These are phyloP conservation scores for Zygoascus bituminiphila DNA, from an alignment of 805 yeast species.

Conservation along the genomic window DNA sequence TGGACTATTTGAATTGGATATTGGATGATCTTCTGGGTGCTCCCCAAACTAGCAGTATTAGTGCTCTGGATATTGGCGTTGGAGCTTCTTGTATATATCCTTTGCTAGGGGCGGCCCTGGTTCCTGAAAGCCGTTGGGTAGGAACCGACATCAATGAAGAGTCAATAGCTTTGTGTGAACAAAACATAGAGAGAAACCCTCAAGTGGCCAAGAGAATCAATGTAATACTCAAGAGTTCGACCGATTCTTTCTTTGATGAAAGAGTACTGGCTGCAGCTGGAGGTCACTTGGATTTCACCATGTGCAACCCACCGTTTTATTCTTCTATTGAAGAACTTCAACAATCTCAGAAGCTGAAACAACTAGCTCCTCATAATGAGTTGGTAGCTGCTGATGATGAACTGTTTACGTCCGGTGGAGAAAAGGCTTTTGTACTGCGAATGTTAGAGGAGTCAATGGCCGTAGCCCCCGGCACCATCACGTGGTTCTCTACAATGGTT, in stretches of 20 bases:
- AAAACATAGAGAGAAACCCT: conserved; percentile 17
- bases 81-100: conserved; percentile 44
- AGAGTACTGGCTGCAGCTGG: neutral
- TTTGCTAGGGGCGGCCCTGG: conserved; percentile 29
- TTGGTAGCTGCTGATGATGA: conserved; percentile 31
- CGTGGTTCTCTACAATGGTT: conserved; percentile 37
- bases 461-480: conserved; percentile 7
- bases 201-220: neutral
- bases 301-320: conserved; percentile 52
- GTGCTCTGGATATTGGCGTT: conserved; percentile 39
- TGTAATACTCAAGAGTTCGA: neutral
- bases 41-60: neutral
- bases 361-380: conserved; percentile 12
- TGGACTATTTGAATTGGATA: conserved; percentile 26
- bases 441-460: conserved; percentile 30
- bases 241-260: neutral
- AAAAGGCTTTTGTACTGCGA: conserved; percentile 31
- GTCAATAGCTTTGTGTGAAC: conserved; percentile 28
- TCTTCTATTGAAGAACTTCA: conserved; percentile 30
- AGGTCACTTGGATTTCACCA: conserved; percentile 24
- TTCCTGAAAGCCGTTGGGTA: conserved; percentile 24
- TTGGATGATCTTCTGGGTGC: conserved; percentile 16
- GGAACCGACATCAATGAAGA: conserved; percentile 38
- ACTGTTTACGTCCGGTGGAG: conserved; percentile 41
- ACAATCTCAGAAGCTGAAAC: conserved; percentile 22